These are phyloP conservation scores for Tylopilus rubrobrunneus DNA, from an alignment of 768 basidiomycete species.

Conservation along the genomic window DNA sequence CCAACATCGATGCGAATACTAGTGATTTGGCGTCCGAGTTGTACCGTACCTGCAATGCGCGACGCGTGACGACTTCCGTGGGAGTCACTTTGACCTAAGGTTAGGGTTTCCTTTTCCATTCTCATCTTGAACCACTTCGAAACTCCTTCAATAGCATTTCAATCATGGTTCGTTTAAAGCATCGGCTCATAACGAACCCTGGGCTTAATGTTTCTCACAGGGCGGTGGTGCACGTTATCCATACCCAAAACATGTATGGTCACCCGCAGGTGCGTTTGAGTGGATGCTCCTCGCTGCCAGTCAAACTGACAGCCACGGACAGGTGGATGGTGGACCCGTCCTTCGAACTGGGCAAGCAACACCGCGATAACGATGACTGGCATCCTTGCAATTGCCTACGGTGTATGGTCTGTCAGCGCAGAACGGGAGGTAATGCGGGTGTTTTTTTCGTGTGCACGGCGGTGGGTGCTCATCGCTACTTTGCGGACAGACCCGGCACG, in stretches of 20 bases:
- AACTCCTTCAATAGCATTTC: neutral
- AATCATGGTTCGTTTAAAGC: slow-evolving; percentile 12
- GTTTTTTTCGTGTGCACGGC: neutral
- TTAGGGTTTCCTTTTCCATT: slow-evolving; percentile 13
- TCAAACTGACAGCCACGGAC: neutral
- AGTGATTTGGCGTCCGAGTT: no score
- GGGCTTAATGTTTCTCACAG: slow-evolving; percentile 33
- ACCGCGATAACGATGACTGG: slow-evolving; percentile 72
- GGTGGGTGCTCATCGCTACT: slow-evolving; percentile 2
- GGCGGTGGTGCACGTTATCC: slow-evolving; percentile 87
- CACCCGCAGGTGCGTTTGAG: slow-evolving; percentile 67
- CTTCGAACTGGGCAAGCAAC: slow-evolving; percentile 85
- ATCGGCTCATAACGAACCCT: neutral
- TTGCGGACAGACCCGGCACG: slow-evolving; percentile 46
- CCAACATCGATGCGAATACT: neutral
- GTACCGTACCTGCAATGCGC: no score
- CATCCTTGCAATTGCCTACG: slow-evolving; percentile 62
- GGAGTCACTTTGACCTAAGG: neutral
- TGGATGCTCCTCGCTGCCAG: neutral
- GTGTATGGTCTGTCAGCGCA: slow-evolving; percentile 70
- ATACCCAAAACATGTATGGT: slow-evolving; percentile 93
- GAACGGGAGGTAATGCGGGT: slow-evolving; percentile 60
- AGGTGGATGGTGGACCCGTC: slow-evolving; percentile 97
- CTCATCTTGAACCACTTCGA: neutral
- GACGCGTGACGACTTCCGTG: neutral